Base-by-base conservation (phyloP, 768 basidiomycete species). In the Naganishia onofrii region DNA sequence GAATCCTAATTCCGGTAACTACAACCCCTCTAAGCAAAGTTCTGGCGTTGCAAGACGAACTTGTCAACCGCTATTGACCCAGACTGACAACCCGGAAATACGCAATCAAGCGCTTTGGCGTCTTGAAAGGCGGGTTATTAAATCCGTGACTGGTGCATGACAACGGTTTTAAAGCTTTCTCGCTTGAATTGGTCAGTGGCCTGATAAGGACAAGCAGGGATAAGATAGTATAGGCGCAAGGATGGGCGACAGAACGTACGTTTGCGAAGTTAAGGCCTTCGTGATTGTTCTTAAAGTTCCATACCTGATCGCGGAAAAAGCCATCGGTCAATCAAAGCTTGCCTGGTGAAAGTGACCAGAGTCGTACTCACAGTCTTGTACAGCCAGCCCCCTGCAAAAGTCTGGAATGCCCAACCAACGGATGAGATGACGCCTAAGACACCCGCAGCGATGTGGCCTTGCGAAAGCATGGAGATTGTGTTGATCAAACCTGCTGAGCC, bases 401-500 rank as follows among this genome's bases (percentile, higher is more conserved):
- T 90, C 81, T 99, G 93, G 29, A 94, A 68, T 5, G 85, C 84
- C 95, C 95, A 99, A 44, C 92, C 93, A 31, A 88, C 85, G 12
- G 91, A 91, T 12, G 94, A 86, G 54, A 98, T 81, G 19, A 88
- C 84, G 56, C 92, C 88, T 66, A 98, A 84, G 67, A 95, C 84
- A 67, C 87, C 96, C 23, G 93, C 89, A 36, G 86, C 88, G 83
- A 91, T 87, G 66, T 87, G 85, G 55, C 87, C 87, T 54, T 84
- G 82, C 2, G 85, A 84, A 79, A 88, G 95, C 84, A 90, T 87
- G 70, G 88, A 85, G 74, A 98, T 91, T 55, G 89, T 94, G 81
- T 93, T 91, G 77, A 98, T 93, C 64, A 99, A 85, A 19, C 96
- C 95, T 31, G 93, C 94, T 55, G 93, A 92, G 42, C 96, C 96